Base-by-base conservation (phyloP, 75 land plant species). In the Picea sitchensis region DNA sequence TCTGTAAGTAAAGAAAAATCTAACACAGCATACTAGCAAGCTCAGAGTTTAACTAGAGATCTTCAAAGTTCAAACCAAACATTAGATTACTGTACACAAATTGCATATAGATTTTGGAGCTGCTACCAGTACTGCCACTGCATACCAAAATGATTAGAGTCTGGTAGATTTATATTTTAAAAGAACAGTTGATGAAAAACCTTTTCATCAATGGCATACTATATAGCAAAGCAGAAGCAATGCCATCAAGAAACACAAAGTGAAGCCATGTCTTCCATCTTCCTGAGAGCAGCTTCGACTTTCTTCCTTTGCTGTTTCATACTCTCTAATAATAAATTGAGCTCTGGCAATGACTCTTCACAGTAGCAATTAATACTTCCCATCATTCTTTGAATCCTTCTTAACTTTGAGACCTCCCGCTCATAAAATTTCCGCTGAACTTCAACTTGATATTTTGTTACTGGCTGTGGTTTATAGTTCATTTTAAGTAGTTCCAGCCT, bases 341-440 rank as follows among this genome's bases (percentile, higher is more conserved):
- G 73, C 26, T 71, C 73, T n/a, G 73, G 54, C 54, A 71, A 41
- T 44, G 73, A 71, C 44, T 71, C 73, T 71, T 71, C 73, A 44
- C 73, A 71, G 54, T 20, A 71, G 54, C 51, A 71, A 71, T 71
- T 71, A 41, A 71, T 71, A 71, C 15, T 20, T 36, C 73, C 23
- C 12, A 71, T 71, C 73, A 71, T 41, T 44, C 13, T 41, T 71
- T 71, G 73, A n/a, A 71, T 71, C 41, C 73, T 71, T 71, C 20
- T 71, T 6, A 71, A 71, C 51, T 71, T 54, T 20, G 73, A 71
- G 54, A 71, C 54, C 71, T 71, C 73, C 23, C 5, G 20, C 9
- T 71, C 23, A 9, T 41, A 71, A 11, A 71, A 41, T 44, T 44
- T 71, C 20, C 23, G 34, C 54, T 71, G 73, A 44, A 71, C 11